phyloP scores from a whole-genome alignment of 2,329 filamentous ascomycete species.

The Trichoderma simmonsii region DNA sequence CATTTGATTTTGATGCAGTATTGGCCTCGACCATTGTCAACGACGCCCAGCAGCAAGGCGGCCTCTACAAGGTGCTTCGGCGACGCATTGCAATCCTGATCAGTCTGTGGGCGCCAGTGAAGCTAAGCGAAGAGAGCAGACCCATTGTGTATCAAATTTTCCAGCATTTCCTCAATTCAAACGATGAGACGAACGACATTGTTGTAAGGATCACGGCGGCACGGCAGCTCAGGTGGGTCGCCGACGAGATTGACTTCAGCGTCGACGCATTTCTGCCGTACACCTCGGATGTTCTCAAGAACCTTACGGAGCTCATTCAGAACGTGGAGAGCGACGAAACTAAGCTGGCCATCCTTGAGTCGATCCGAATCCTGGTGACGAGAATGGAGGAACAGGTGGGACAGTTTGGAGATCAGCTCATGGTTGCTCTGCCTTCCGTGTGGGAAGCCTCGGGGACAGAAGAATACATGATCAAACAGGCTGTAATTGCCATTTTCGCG shows the following conservation, averaged over 20 bases:
- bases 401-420: slow-evolving; percentile 73
- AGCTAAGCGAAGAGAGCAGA: slow-evolving; percentile 64
- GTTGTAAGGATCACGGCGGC: slow-evolving; percentile 91
- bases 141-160: slow-evolving; percentile 84
- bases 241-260: slow-evolving; percentile 81
- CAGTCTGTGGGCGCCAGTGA: slow-evolving; percentile 83
- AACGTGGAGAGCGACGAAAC: slow-evolving; percentile 82
- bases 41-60: slow-evolving; percentile 66
- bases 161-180: slow-evolving; percentile 74
- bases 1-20: slow-evolving; percentile 81
- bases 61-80: slow-evolving; percentile 74
- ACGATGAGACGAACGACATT: slow-evolving; percentile 78
- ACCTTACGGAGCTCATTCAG: slow-evolving; percentile 73
- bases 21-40: slow-evolving; percentile 69
- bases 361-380: slow-evolving; percentile 75
- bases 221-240: slow-evolving; percentile 73
- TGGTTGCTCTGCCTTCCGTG: slow-evolving; percentile 72
- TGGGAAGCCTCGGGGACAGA: slow-evolving; percentile 80
- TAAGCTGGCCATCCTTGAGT: slow-evolving; percentile 85
- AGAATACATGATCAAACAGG: slow-evolving; percentile 90
- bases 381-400: slow-evolving; percentile 72
- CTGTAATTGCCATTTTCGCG: slow-evolving; percentile 80
- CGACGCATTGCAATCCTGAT: slow-evolving; percentile 85
- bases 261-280: slow-evolving; percentile 73
- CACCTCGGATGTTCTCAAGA: slow-evolving; percentile 67